These are phyloP conservation scores for Penicillium mononematosum DNA, from an alignment of 495 filamentous ascomycete genomes.

Conservation along the genomic window DNA sequence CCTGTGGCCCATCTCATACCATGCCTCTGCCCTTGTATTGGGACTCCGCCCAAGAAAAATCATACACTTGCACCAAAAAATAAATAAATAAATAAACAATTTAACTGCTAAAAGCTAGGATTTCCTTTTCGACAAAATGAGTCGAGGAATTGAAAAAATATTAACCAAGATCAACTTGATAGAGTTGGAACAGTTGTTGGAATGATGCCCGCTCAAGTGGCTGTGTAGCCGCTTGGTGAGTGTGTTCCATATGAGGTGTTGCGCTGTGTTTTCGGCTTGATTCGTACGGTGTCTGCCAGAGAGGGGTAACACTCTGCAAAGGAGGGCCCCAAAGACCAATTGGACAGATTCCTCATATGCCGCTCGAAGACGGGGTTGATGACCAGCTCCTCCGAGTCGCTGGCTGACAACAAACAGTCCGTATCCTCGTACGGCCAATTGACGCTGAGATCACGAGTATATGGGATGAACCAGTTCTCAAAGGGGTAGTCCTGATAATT, in stretches of 20 bases:
- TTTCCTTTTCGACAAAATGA: neutral
- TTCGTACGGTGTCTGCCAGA: slow-evolving; percentile 53
- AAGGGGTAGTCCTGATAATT: slow-evolving; percentile 56
- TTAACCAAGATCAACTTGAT: slow-evolving; percentile 15
- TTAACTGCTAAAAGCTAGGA: neutral
- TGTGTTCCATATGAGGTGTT: slow-evolving; percentile 3
- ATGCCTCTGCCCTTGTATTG: neutral
- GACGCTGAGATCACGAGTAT: slow-evolving; percentile 65
- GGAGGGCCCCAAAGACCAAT: slow-evolving; percentile 73
- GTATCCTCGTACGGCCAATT: slow-evolving; percentile 77
- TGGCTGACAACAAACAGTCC: slow-evolving; percentile 55
- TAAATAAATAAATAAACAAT: neutral
- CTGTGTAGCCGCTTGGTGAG: neutral
- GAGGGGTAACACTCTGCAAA: slow-evolving; percentile 64
- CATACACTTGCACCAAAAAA: neutral
- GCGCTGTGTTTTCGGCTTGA: slow-evolving; percentile 26
- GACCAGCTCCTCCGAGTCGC: slow-evolving; percentile 57
- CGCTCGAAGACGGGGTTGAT: slow-evolving; percentile 81
- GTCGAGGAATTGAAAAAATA: neutral
- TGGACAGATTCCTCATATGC: slow-evolving; percentile 63
- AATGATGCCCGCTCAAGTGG: neutral
- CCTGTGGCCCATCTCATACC: neutral
- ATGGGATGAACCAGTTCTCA: slow-evolving; percentile 78
- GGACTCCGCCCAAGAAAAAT: neutral
- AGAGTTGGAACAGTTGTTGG: neutral